Evolutionary conservation across 2,329 filamentous ascomycete species (phyloP).

Genomic region (Ilyonectria destructans): DNA sequence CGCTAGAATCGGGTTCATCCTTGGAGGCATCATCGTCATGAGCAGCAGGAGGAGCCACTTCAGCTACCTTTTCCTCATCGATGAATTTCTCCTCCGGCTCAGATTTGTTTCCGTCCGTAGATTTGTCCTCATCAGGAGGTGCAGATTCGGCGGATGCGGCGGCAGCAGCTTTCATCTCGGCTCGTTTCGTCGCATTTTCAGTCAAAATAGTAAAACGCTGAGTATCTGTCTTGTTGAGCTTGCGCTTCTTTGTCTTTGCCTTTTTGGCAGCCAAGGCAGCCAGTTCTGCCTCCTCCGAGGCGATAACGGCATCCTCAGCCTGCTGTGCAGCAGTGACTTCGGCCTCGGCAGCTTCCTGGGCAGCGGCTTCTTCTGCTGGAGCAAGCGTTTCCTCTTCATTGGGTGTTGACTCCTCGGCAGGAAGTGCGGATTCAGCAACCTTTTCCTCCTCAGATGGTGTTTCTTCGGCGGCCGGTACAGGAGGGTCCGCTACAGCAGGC

Average conservation of each 20-base stretch:
- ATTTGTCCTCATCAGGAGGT: background rate
- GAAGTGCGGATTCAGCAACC: background rate
- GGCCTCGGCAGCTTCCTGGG: constrained; percentile 51
- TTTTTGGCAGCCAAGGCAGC: constrained; percentile 55
- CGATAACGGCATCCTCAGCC: constrained; percentile 44
- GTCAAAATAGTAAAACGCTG: constrained; percentile 50
- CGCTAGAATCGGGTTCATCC: background rate
- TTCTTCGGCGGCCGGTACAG: background rate
- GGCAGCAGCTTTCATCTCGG: background rate
- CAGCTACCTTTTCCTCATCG: background rate
- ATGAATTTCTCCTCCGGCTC: constrained; percentile 8
- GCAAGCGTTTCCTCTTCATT: background rate
- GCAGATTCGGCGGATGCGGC: background rate
- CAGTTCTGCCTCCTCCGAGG: constrained; percentile 48
- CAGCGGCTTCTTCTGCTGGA: constrained; percentile 29
- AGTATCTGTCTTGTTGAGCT: constrained; percentile 47
- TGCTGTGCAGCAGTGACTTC: constrained; percentile 59
- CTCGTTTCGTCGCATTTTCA: constrained; percentile 41
- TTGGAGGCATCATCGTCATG: background rate
- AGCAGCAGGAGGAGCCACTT: background rate
- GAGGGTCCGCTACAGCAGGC: background rate
- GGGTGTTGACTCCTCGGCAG: constrained; percentile 3
- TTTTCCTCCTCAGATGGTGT: constrained; percentile 3
- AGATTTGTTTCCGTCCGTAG: background rate
- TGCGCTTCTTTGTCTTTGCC: constrained; percentile 49